Evolutionary conservation across 306 rosid genomes (phyloP).

Genomic region (Ziziphus jujuba): DNA sequence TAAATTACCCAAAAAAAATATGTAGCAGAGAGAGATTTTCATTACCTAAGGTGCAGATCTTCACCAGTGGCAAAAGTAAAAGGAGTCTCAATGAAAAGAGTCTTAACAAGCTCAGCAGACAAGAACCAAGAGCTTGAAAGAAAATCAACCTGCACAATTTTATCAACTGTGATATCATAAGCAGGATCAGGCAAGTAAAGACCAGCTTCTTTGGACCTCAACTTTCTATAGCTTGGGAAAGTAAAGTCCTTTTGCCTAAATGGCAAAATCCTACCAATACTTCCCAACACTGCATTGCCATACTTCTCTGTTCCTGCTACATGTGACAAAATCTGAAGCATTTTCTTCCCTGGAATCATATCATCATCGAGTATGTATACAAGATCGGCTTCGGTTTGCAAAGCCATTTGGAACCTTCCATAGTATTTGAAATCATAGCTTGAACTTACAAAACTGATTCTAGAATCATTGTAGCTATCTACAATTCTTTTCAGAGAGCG

Average conservation of each 20-base stretch:
- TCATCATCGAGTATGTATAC: slow-evolving; percentile 88
- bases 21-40: neutral
- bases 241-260: slow-evolving; percentile 90
- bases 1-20: no score
- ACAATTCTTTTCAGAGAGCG: slow-evolving; percentile 71
- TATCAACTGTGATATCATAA: slow-evolving; percentile 77
- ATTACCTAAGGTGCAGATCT: slow-evolving; percentile 92
- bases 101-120: slow-evolving; percentile 72
- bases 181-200: slow-evolving; percentile 98
- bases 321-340: slow-evolving; percentile 89
- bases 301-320: slow-evolving; percentile 85
- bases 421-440: slow-evolving; percentile 95
- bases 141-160: slow-evolving; percentile 95
- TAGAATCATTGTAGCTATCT: slow-evolving; percentile 76
- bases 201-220: slow-evolving; percentile 89
- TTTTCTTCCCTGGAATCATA: slow-evolving; percentile 90
- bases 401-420: slow-evolving; percentile 93
- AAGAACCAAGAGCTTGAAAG: slow-evolving; percentile 97
- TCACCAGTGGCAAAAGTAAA: slow-evolving; percentile 94
- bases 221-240: slow-evolving; percentile 90
- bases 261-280: slow-evolving; percentile 91
- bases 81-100: slow-evolving; percentile 82
- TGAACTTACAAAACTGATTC: slow-evolving; percentile 84
- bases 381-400: slow-evolving; percentile 83
- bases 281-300: slow-evolving; percentile 78